Base-by-base conservation (phyloP, 176 grass and related monocot genomes). In the Bonia amplexicaulis region DNA sequence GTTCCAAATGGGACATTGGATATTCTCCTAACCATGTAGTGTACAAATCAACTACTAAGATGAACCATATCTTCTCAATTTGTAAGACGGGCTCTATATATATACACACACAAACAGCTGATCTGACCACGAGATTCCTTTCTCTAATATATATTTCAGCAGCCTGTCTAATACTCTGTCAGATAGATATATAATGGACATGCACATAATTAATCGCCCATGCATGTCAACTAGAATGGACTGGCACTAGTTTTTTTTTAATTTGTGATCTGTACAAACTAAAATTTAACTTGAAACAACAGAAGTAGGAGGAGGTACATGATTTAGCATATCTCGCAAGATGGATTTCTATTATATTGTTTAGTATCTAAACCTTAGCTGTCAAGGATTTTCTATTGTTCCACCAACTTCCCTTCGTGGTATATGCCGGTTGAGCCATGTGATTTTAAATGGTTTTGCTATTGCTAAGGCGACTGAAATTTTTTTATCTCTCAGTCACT, bases 11-110 rank as follows among this genome's bases (percentile, higher is more conserved):
- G 62, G 17, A 68, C 62, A 69, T 42, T 66, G 9, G 17, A 85
- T 85, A 85, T 85, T 47, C 83, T n/a, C 35, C 53, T 22, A 2
- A n/a, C n/a, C n/a, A 71, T 71, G 22, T 71, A 71, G 42, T 22
- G 72, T 75, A 49, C 10, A 68, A 23, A 54, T 77, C 73, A 33
- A 57, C 33, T 69, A 11, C 23, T 23, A 63, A 63, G 42, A 40
- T 53, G 20, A 16, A 46, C 16, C 33, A 17, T 77, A 47, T 47
- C 5, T 11, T 69, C 19, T n/a, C 20, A 44, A 69, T 44, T 69
- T 25, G 22, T 70, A 25, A 12, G 40, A 22, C 7, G 54, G 54
- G 2, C 20, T 58, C 35, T 33, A 2, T 33, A 1, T 31, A 33
- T 33, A 3, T 33, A 33, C 3, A 33, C 3, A 33, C 31, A 33